Percentiles rank a stretch among this genome's conserved stretches.
Conservation (phyloP, 805 yeast genomes). For the Scheffersomyces spartinae region DNA sequence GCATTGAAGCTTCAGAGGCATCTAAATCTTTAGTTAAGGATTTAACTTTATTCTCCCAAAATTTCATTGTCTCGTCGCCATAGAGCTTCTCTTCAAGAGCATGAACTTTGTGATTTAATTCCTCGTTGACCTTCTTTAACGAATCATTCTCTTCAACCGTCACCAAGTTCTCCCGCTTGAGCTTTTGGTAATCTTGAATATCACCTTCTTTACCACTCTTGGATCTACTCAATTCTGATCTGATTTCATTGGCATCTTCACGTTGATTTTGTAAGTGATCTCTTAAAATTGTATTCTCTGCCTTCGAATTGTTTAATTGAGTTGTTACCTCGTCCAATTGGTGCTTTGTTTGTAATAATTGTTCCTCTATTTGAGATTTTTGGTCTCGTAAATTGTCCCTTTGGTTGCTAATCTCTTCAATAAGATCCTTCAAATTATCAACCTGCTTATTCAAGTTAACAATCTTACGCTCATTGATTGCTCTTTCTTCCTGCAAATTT, state of each 20-base stretch:
- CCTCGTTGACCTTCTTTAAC: slow-evolving; percentile 41
- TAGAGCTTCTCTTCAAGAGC: slow-evolving; percentile 37
- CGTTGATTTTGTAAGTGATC: slow-evolving; percentile 23
- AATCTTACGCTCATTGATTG: slow-evolving; percentile 24
- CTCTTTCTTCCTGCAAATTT: slow-evolving; percentile 22
- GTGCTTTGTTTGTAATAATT: no score
- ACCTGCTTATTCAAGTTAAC: slow-evolving; percentile 35
- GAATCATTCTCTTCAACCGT: slow-evolving; percentile 59
- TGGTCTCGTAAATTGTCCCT: slow-evolving; percentile 43
- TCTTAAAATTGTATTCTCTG: slow-evolving; percentile 18
- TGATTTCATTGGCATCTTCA: slow-evolving; percentile 18
- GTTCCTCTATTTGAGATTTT: no score
- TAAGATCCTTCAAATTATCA: slow-evolving; percentile 41
- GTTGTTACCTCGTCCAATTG: slow-evolving; percentile 14
- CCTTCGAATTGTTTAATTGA: slow-evolving; percentile 14
- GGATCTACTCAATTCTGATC: slow-evolving; percentile 23
- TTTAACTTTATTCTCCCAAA: slow-evolving; percentile 47
- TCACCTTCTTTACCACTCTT: slow-evolving; percentile 16
- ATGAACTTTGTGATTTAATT: slow-evolving; percentile 34
- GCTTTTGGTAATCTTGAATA: slow-evolving; percentile 20
- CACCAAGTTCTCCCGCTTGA: slow-evolving; percentile 41
- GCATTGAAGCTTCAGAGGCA: slow-evolving; percentile 32
- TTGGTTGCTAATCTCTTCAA: slow-evolving; percentile 51
- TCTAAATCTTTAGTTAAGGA: slow-evolving; percentile 42
- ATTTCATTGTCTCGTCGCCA: slow-evolving; percentile 41